phyloP scores from a whole-genome alignment of 495 filamentous ascomycete genomes.

The Xylaria cubensis region DNA sequence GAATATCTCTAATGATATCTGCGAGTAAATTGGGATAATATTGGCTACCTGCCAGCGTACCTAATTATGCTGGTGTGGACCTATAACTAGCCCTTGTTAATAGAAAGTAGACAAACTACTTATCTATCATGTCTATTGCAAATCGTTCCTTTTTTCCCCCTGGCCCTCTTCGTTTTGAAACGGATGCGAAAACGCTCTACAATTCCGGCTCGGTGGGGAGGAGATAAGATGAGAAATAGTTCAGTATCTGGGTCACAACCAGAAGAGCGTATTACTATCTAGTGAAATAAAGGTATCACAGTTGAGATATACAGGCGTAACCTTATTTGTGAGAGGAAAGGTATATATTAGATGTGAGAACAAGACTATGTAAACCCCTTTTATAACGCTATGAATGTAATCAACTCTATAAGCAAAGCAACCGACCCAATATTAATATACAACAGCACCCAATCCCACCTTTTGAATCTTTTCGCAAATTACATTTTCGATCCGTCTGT shows the following conservation, averaged over 20 bases:
- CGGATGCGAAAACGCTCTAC: too few species aligned
- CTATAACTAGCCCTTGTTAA: too few species aligned
- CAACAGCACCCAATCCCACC: background rate
- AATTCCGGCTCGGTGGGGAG: background rate
- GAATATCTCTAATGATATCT: too few species aligned
- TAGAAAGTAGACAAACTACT: too few species aligned
- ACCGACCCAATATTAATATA: background rate
- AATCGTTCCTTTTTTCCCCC: too few species aligned
- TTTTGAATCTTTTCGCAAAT: background rate
- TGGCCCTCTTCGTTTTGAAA: too few species aligned
- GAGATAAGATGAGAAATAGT: constrained; percentile 10
- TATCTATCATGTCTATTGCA: too few species aligned
- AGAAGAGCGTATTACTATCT: background rate
- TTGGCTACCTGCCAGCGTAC: too few species aligned
- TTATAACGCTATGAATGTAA: background rate
- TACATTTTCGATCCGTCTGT: background rate
- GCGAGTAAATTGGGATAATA: too few species aligned
- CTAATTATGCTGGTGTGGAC: too few species aligned
- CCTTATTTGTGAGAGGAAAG: background rate
- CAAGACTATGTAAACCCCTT: background rate
- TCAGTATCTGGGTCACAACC: background rate
- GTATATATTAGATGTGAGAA: background rate
- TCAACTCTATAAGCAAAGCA: background rate
- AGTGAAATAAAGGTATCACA: background rate
- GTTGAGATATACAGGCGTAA: background rate